These are phyloP conservation scores for Tetrapisispora pingtungensis DNA, from an alignment of 805 yeast genomes.

Conservation along the genomic window DNA sequence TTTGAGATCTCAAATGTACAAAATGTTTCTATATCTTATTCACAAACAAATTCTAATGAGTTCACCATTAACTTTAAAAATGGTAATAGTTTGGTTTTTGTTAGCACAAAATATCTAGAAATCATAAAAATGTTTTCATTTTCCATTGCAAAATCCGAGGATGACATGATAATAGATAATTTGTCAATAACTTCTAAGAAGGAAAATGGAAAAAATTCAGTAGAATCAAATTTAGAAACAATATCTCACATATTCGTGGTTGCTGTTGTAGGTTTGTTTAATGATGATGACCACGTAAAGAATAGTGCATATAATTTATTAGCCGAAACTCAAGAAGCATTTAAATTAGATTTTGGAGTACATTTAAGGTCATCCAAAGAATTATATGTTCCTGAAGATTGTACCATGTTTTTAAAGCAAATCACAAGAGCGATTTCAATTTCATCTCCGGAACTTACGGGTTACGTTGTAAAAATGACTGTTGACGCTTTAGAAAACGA, in stretches of 20 bases:
- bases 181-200: constrained; percentile 4
- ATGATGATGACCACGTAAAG: constrained; percentile 48
- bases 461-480: constrained; percentile 35
- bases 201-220: constrained; percentile 4
- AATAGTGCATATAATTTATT: constrained; percentile 53
- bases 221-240: constrained; percentile 31
- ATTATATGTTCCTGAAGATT: constrained; percentile 59
- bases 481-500: constrained; percentile 19
- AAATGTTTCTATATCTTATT: constrained; percentile 33
- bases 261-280: constrained; percentile 58
- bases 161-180: constrained; percentile 22
- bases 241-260: constrained; percentile 56
- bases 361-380: constrained; percentile 45
- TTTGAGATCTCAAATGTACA: constrained; percentile 33
- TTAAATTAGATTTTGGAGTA: constrained; percentile 50
- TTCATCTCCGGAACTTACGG: constrained; percentile 49
- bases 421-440: constrained; percentile 49
- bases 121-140: constrained; percentile 63
- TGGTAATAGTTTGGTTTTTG: constrained; percentile 32
- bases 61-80: constrained; percentile 35
- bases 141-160: constrained; percentile 45
- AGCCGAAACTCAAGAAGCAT: constrained; percentile 50
- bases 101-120: constrained; percentile 45
- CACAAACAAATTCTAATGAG: constrained; percentile 41
- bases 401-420: constrained; percentile 47